Conservation (phyloP, 805 yeast species). For the Starmerella riodocensis region DNA sequence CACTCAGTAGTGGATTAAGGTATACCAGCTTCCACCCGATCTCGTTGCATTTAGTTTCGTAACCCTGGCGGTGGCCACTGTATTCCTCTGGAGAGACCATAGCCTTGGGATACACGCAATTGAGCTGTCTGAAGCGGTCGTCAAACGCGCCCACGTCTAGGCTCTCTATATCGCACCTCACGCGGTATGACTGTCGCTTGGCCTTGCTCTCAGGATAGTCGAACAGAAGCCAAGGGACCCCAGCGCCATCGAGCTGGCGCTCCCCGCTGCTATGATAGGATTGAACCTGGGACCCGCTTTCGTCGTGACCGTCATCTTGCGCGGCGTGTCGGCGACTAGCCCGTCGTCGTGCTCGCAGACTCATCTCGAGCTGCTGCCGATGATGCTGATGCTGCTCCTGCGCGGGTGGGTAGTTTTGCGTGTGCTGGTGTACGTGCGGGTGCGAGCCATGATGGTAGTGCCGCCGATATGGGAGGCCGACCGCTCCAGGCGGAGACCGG, state of each 20-base stretch:
- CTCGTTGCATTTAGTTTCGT: slow-evolving; percentile 37
- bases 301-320: neutral
- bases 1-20: slow-evolving; percentile 33
- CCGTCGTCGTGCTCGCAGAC: neutral
- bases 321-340: neutral
- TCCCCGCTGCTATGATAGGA: neutral
- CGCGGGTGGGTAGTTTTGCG: neutral
- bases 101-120: slow-evolving; percentile 40
- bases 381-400: neutral
- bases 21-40: slow-evolving; percentile 38
- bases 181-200: slow-evolving; percentile 21
- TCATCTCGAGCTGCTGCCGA: no score
- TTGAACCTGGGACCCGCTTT: neutral
- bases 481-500: no score
- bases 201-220: slow-evolving; percentile 27
- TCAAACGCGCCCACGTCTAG: slow-evolving; percentile 22
- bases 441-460: no score
- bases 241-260: slow-evolving; percentile 6
- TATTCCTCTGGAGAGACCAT: slow-evolving; percentile 33
- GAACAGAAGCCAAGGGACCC: slow-evolving; percentile 25
- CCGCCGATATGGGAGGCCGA: no score
- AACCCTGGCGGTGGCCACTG: slow-evolving; percentile 34
- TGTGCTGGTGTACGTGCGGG: no score
- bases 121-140: slow-evolving; percentile 28
- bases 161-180: slow-evolving; percentile 28